A percentile compares a stretch with the other conserved stretches of the same genome.
Evolutionary conservation across 2,329 filamentous ascomycete genomes (phyloP).

Genomic region (Fusarium subtropicale): DNA sequence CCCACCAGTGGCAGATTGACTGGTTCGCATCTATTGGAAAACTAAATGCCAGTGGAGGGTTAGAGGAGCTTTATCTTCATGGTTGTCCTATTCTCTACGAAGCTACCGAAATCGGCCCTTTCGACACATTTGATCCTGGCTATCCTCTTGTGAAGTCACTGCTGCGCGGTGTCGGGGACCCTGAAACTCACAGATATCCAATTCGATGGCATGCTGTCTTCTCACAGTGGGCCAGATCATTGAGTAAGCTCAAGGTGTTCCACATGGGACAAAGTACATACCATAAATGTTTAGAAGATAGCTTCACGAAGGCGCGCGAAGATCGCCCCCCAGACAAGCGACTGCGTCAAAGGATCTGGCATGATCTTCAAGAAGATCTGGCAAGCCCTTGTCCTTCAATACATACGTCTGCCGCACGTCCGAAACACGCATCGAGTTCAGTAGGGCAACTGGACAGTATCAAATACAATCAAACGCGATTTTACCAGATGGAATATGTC

Average conservation of each 20-base stretch:
- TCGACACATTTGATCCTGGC: not conserved
- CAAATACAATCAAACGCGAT: not conserved
- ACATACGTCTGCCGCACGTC: rapidly evolving
- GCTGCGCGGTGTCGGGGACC: not conserved
- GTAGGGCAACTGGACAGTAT: not conserved
- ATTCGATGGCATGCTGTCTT: not conserved
- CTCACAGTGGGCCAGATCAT: not conserved
- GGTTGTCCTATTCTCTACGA: not conserved
- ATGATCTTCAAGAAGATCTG: not conserved
- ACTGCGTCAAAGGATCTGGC: not conserved
- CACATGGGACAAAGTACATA: not conserved
- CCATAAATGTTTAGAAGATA: not conserved
- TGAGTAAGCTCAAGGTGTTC: not conserved
- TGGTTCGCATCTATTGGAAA: not conserved
- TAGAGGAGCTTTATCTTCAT: not conserved
- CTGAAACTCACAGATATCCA: not conserved
- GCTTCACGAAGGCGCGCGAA: not conserved
- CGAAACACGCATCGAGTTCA: not conserved
- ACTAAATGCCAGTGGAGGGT: not conserved
- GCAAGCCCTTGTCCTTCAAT: not conserved
- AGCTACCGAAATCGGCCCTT: not conserved
- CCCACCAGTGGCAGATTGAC: not conserved
- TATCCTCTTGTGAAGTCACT: not conserved
- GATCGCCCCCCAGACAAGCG: not conserved
- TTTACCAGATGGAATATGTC: not conserved